A percentile compares a stretch with the other conserved stretches of the same genome.
These are phyloP conservation scores for Huntiella bhutanensis DNA, from an alignment of 2,329 filamentous ascomycete genomes.

Conservation along the genomic window DNA sequence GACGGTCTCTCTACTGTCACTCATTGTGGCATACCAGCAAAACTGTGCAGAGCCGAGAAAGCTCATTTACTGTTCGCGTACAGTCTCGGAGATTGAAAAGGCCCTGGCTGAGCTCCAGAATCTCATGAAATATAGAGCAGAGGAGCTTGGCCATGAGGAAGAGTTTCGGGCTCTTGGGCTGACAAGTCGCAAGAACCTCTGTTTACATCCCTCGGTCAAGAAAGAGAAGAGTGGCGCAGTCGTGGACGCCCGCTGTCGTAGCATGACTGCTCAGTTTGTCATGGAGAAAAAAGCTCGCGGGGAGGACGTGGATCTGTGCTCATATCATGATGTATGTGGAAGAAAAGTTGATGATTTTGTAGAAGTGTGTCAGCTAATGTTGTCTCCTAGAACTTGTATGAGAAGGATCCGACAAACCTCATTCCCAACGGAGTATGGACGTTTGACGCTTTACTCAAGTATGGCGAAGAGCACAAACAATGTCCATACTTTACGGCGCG, in stretches of 20 bases:
- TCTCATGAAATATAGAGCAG: conserved; percentile 82
- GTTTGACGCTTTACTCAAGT: conserved; percentile 68
- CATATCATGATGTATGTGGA: conserved; percentile 68
- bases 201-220: conserved; percentile 88
- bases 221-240: conserved; percentile 86
- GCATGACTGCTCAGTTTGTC: conserved; percentile 87
- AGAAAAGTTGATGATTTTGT: neutral
- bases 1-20: conserved; percentile 81
- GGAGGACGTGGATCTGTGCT: conserved; percentile 82
- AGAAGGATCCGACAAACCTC: conserved; percentile 84
- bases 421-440: conserved; percentile 94
- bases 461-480: conserved; percentile 89
- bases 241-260: conserved; percentile 90
- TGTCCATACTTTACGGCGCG: conserved; percentile 94
- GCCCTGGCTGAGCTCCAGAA: conserved; percentile 78
- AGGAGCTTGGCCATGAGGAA: conserved; percentile 77
- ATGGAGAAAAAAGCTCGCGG: conserved; percentile 94
- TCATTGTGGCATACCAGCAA: conserved; percentile 94
- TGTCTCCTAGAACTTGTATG: conserved; percentile 58
- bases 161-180: conserved; percentile 84
- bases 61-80: conserved; percentile 97
- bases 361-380: too few species aligned
- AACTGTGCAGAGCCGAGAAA: conserved; percentile 85
- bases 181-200: conserved; percentile 93
- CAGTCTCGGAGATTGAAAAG: conserved; percentile 99